Conservation (phyloP, 441 rosid species). For the Adansonia rubrostipa region DNA sequence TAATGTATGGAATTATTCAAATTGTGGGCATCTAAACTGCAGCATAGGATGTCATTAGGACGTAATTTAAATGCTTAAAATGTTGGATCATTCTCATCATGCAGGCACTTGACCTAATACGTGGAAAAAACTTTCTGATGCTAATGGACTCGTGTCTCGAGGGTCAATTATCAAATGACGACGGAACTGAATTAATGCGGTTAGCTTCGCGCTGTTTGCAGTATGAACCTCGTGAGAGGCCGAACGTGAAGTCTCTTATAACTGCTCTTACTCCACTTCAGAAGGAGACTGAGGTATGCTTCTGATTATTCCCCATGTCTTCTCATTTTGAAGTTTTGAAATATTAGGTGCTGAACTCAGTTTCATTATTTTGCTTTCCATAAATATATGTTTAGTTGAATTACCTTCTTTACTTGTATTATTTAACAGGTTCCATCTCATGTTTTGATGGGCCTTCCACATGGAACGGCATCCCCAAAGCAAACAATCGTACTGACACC, state of each 20-base stretch:
- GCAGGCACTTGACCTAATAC: conserved; percentile 5
- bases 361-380: not conserved
- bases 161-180: not conserved
- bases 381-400: not conserved
- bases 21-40: too few relatives aligned
- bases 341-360: too few relatives aligned
- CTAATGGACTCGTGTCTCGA: not conserved
- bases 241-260: not conserved
- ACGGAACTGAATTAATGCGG: not conserved
- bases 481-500: too few relatives aligned
- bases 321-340: too few relatives aligned
- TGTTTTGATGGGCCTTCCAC: too few relatives aligned
- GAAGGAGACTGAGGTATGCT: not conserved
- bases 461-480: too few relatives aligned
- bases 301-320: too few relatives aligned
- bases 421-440: too few relatives aligned
- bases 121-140: not conserved
- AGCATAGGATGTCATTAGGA: too few relatives aligned
- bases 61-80: too few relatives aligned
- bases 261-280: not conserved
- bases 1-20: too few relatives aligned
- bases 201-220: not conserved
- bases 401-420: not conserved
- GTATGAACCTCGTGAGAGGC: not conserved
- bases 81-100: too few relatives aligned